These are phyloP conservation scores for Ophiostoma piceae DNA, from an alignment of 2,329 filamentous ascomycete species.

Conservation along the genomic window DNA sequence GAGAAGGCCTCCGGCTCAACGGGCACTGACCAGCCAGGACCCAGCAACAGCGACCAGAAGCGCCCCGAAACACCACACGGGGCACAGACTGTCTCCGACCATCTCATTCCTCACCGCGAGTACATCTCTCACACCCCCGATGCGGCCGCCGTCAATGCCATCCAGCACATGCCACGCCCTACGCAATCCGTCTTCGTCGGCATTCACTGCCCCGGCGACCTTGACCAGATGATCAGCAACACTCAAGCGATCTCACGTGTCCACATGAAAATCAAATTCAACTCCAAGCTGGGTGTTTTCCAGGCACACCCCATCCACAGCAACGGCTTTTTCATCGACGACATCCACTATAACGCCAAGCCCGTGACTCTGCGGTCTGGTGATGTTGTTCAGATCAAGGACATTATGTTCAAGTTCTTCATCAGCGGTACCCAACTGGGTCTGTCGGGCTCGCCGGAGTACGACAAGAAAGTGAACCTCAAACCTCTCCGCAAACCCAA, in stretches of 20 bases:
- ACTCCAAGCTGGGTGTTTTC: conserved; percentile 57
- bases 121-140: conserved; percentile 57
- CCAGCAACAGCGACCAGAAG: conserved; percentile 17
- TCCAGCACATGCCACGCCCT: conserved; percentile 55
- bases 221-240: conserved; percentile 52
- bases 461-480: not conserved
- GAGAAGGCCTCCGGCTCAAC: not conserved
- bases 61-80: not conserved
- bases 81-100: conserved; percentile 29
- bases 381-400: conserved; percentile 65
- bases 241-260: conserved; percentile 70
- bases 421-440: conserved; percentile 45
- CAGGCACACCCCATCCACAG: conserved; percentile 57
- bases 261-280: conserved; percentile 68
- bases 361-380: conserved; percentile 58
- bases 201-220: conserved; percentile 60
- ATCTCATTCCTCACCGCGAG: conserved; percentile 47
- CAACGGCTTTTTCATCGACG: conserved; percentile 66
- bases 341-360: conserved; percentile 51
- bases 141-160: conserved; percentile 55
- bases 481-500: not conserved
- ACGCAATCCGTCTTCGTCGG: conserved; percentile 60
- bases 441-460: not conserved
- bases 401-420: conserved; percentile 62
- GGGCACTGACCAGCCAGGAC: not conserved